These are phyloP conservation scores for Darksidea phi DNA, from an alignment of 495 filamentous ascomycete species.

Conservation along the genomic window DNA sequence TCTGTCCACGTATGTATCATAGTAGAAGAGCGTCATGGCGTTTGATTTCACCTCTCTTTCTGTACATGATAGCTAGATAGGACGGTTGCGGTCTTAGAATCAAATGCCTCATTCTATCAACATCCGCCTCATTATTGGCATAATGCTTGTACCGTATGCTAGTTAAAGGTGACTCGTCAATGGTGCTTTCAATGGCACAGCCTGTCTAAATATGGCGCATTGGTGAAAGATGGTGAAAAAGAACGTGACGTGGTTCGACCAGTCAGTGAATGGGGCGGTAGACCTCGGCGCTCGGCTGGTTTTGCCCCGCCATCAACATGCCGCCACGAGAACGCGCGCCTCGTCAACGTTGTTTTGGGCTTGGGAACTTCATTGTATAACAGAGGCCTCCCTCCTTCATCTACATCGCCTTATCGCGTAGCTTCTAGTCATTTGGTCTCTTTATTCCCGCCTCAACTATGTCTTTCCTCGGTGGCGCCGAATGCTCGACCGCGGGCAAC, in stretches of 20 bases:
- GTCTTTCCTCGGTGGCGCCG: conserved; percentile 93
- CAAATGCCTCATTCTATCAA: too few species aligned
- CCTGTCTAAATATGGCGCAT: too few species aligned
- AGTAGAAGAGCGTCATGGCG: conserved; percentile 17
- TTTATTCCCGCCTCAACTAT: conserved; percentile 47
- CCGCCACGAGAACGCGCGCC: neutral
- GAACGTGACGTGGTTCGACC: too few species aligned
- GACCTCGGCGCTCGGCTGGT: conserved; percentile 11
- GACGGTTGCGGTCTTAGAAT: neutral
- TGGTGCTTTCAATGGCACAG: too few species aligned
- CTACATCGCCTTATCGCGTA: too few species aligned
- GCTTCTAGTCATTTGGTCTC: neutral
- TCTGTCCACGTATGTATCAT: conserved; percentile 19
- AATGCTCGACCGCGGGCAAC: conserved; percentile 95
- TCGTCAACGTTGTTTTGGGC: neutral
- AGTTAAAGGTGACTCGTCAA: too few species aligned
- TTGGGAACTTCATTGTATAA: neutral
- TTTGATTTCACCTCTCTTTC: conserved; percentile 12
- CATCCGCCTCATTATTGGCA: too few species aligned
- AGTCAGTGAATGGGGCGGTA: too few species aligned
- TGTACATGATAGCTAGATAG: neutral
- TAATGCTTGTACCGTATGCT: neutral
- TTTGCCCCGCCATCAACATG: neutral
- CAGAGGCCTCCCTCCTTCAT: neutral
- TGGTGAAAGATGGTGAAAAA: too few species aligned